These are phyloP conservation scores for Suillus cothurnatus DNA, from an alignment of 768 basidiomycete species.

Conservation along the genomic window DNA sequence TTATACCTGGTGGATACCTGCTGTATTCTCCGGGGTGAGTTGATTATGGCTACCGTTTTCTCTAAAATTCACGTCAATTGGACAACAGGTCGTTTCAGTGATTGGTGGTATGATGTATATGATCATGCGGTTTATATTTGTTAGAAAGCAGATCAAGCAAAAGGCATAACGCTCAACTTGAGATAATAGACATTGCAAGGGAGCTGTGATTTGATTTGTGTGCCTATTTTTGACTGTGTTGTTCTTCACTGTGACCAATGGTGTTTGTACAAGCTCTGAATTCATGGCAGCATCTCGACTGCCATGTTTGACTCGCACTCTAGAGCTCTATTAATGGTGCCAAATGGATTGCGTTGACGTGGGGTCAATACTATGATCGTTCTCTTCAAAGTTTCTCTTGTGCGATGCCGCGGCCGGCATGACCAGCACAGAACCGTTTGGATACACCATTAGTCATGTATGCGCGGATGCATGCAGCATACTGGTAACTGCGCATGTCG, in stretches of 20 bases:
- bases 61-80: neutral
- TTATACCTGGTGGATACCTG: slow-evolving; percentile 52
- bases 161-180: neutral
- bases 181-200: neutral
- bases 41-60: neutral
- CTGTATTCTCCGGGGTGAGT: slow-evolving; percentile 37
- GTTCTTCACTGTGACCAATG: neutral
- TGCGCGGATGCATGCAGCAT: too few species aligned
- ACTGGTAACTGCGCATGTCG: too few species aligned
- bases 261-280: neutral
- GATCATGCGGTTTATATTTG: neutral
- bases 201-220: neutral
- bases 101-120: neutral
- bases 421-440: too few species aligned
- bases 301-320: too few species aligned
- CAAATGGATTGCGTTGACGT: too few species aligned
- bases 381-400: too few species aligned
- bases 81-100: neutral
- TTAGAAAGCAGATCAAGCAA: neutral
- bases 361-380: too few species aligned
- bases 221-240: neutral
- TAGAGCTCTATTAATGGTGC: too few species aligned
- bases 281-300: too few species aligned
- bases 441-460: too few species aligned
- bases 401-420: too few species aligned